phyloP scores from a whole-genome alignment of 306 rosid species.

The Lathyrus oleraceus region DNA sequence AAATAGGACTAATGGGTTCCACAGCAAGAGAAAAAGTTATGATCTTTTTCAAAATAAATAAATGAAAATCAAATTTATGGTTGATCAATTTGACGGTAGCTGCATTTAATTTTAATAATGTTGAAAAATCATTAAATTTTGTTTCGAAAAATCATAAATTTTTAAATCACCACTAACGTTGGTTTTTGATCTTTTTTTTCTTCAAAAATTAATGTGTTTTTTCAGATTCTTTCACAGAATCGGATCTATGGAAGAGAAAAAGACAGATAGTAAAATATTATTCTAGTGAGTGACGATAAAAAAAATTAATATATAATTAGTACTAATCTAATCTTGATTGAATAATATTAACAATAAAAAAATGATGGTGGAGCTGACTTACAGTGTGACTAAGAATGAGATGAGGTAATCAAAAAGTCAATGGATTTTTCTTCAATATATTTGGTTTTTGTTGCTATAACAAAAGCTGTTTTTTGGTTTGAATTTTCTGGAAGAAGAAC shows the following conservation, averaged over 20 bases:
- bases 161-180: not conserved
- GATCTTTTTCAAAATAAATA: constrained; percentile 18
- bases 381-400: constrained; percentile 34
- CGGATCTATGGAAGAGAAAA: constrained; percentile 61
- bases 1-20: constrained; percentile 37
- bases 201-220: not conserved
- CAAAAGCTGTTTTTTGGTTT: not conserved
- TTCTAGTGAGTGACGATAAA: not conserved
- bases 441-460: not conserved
- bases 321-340: not conserved
- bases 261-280: constrained; percentile 37
- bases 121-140: not conserved
- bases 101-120: constrained; percentile 20
- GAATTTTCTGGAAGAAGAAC: not conserved
- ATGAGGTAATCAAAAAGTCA: constrained; percentile 46
- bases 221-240: constrained; percentile 41
- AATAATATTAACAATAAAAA: not conserved
- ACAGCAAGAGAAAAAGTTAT: constrained; percentile 36
- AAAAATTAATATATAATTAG: not conserved
- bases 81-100: constrained; percentile 27
- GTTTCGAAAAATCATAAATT: not conserved
- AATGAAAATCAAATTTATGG: constrained; percentile 21
- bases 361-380: constrained; percentile 46
- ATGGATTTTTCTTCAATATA: constrained; percentile 24
- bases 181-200: not conserved